These are phyloP conservation scores for Entomortierella parvispora DNA, from an alignment of 192 early-diverging fungal species.

Conservation along the genomic window DNA sequence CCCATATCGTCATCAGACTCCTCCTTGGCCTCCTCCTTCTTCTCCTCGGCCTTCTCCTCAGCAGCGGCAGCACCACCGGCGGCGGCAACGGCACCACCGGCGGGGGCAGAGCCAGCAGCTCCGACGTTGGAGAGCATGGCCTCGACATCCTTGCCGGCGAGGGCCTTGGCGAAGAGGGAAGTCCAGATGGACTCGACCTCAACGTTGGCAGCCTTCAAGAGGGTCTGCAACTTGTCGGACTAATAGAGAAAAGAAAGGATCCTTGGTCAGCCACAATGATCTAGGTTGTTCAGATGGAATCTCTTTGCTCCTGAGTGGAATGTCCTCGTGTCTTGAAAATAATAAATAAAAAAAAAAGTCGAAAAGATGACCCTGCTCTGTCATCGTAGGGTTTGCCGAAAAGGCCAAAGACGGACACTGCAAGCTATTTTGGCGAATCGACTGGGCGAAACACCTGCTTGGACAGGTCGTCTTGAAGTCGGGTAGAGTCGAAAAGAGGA, in stretches of 20 bases:
- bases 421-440: no score
- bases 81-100: conserved; percentile 53
- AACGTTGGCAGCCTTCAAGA: conserved; percentile 92
- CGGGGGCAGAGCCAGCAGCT: conserved; percentile 65
- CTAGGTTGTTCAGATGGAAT: no score
- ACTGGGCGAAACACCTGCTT: no score
- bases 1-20: conserved; percentile 89
- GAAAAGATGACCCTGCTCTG: no score
- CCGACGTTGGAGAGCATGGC: conserved; percentile 94
- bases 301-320: conserved; percentile 5
- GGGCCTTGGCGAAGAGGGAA: conserved; percentile 97
- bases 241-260: conserved; percentile 30
- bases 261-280: background rate
- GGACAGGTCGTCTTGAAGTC: no score
- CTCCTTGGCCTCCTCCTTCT: conserved; percentile 73
- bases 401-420: no score
- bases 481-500: no score
- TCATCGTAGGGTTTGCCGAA: no score
- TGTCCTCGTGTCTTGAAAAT: no score
- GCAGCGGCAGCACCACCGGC: conserved; percentile 57
- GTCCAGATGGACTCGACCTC: conserved; percentile 96
- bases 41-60: conserved; percentile 55
- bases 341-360: no score
- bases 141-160: conserved; percentile 90
- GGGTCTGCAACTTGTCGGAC: conserved; percentile 93